Percentiles rank a stretch among this genome's conserved stretches.
phyloP scores from a whole-genome alignment of 1,284 basidiomycete genomes.

The Dichomitus squalens region DNA sequence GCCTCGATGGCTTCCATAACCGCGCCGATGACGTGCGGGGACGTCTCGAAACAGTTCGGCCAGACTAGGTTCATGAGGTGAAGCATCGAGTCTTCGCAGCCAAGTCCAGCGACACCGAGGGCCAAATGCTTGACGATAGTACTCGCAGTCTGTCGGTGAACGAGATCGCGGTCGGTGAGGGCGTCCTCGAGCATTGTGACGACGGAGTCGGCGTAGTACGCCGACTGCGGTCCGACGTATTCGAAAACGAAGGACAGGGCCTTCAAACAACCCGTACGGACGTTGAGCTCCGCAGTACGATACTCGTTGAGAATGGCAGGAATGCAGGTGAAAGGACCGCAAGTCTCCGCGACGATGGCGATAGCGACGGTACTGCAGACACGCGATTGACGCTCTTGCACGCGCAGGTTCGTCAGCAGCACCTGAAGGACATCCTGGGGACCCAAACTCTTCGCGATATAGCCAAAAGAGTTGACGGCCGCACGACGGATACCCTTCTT shows the following conservation, averaged over 20 bases:
- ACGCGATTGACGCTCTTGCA: slow-evolving; percentile 98
- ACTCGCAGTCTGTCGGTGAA: slow-evolving; percentile 97
- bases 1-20: slow-evolving; percentile 97
- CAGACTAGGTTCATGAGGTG: slow-evolving; percentile 98
- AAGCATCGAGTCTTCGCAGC: slow-evolving; percentile 96
- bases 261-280: slow-evolving; percentile 99
- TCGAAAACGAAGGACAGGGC: slow-evolving; percentile 98
- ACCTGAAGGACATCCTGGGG: slow-evolving; percentile 98
- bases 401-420: slow-evolving; percentile 93
- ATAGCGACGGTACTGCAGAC: slow-evolving; percentile 99
- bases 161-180: slow-evolving; percentile 95
- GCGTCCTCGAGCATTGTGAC: slow-evolving; percentile 98
- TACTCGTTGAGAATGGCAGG: slow-evolving; percentile 99
- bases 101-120: slow-evolving; percentile 94
- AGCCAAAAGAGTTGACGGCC: slow-evolving; percentile 99
- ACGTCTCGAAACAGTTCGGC: slow-evolving; percentile 99
- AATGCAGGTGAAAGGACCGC: slow-evolving; percentile 98
- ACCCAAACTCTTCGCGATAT: slow-evolving; percentile 98
- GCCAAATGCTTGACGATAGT: slow-evolving; percentile 99
- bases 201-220: slow-evolving; percentile 97
- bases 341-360: slow-evolving; percentile 96
- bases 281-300: slow-evolving; percentile 96
- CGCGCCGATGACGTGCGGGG: slow-evolving; percentile 96
- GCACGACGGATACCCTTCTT: slow-evolving; percentile 99
- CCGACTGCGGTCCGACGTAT: slow-evolving; percentile 99